Base-by-base conservation (phyloP, 495 filamentous ascomycete species). In the Daldinia caldariorum region DNA sequence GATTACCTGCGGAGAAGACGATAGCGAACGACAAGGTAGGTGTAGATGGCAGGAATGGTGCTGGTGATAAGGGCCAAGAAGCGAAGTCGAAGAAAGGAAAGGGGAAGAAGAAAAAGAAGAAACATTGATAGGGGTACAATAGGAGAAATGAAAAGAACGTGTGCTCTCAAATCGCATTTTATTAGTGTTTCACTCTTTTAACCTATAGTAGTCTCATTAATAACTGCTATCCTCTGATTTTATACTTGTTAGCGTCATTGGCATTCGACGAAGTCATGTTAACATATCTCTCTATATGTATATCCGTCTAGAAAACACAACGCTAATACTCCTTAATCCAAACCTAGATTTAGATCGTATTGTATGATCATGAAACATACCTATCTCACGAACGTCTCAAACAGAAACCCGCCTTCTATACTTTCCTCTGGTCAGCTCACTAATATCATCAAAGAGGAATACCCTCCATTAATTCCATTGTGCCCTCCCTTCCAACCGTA, bases 401-500 rank as follows among this genome's bases (percentile, higher is more conserved):
- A 10, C 16, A 22, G 43, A 10, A 22, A 22, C 8, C 18, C 9
- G 20, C 9, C 6, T 32, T 53, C 4, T 53, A 32, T 53, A 32
- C 2, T 3, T 32, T 10, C 2, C 29, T 14, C 14, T 32, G 22
- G 9, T 6, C 22, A 51, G 0, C 6, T 0, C 7, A 16, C 9
- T 3, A 4, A 6, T 26, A 20, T 20, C 41, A 26, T 77, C 61
- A 91, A 29, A 89, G 70, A 9, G 88, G 89, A 72, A 91, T 84
- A 38, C 84, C 83, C 76, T 91, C 89, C 80, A 89, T 86, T 80
- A 91, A 80, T 78, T 90, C 88, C 76, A 84, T 80, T 26, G 88
- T 84, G 1, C 89, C 89, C 73, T 91, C 89, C 43, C 89, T 82
- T 3, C 84, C 88, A n/a, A 89, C 83, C 2, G 80, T 86, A 58